Evolutionary conservation across 805 yeast species (phyloP), one percentile per base, ranked within the genome.

Genomic region (Torulaspora delbrueckii): DNA sequence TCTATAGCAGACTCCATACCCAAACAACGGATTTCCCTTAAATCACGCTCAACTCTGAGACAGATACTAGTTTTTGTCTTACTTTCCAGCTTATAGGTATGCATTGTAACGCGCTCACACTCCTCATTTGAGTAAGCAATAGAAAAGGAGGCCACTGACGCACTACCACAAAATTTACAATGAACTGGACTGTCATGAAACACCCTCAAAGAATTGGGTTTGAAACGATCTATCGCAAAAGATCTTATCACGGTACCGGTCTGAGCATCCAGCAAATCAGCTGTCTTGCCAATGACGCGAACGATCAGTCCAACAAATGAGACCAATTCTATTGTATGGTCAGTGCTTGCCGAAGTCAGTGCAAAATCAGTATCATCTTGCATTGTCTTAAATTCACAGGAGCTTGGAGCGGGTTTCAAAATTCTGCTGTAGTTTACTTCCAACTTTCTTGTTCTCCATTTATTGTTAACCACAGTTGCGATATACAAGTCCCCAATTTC

Each of bases 161-260:
- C 88, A 68, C 95, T 84, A 2, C 96, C 96, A 70, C 96, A 88
- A 65, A 88, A 88, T 37, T 84, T 75, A 66, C 96, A 88, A 67
- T 88, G 96, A 0, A 88, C 81, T 5, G 95, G 95, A 54, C 83
- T 88, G 35, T 85, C 82, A 60, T 88, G 95, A 51, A 86, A 79
- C 1, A 85, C 93, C 46, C 73, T 70, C 50, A 88, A 75, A 0
- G 84, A 60, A 2, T 76, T 76, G 2, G 77, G 76, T 53, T 78
- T 79, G 67, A 79, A 82, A 30, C 75, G 75, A 0, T 83, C 86
- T 37, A 88, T 77, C 24, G 72, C 66, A 54, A 86, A 76, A 34
- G 71, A 75, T 51, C 78, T 79, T 43, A 88, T 68, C 31, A 85
- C 65, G 0, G 81, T 79, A 5, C 96, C 96, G 0, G 90, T 80